A percentile compares a stretch with the other conserved stretches of the same genome.
phyloP scores from a whole-genome alignment of 2,329 filamentous ascomycete genomes.

The Clarireedia homoeocarpa region DNA sequence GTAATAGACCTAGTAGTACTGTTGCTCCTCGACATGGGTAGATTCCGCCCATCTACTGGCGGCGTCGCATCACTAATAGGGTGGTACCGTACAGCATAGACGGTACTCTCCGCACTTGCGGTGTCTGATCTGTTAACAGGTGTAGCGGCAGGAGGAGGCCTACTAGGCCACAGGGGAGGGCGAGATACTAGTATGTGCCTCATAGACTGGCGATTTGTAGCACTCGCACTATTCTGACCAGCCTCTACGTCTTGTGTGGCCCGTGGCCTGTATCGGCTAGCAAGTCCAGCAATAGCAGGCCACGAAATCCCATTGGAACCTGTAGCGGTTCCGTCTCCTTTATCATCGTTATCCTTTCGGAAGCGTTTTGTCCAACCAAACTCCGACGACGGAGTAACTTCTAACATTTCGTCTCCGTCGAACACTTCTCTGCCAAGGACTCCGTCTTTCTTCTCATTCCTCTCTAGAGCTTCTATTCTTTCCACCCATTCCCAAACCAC shows the following conservation, averaged over 20 bases:
- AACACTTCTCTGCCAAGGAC: conserved; percentile 61
- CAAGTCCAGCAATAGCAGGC: conserved; percentile 35
- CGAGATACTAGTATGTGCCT: conserved; percentile 15
- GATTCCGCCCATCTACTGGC: conserved; percentile 7
- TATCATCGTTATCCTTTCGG: conserved; percentile 12
- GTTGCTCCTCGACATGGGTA: conserved; percentile 15
- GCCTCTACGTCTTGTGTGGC: conserved; percentile 20
- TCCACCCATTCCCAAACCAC: conserved; percentile 79
- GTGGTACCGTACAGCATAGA: conserved; percentile 56
- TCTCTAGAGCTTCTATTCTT: conserved; percentile 54
- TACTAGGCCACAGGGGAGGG: conserved; percentile 40
- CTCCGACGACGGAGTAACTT: conserved; percentile 51
- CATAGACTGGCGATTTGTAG: conserved; percentile 5
- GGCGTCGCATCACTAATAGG: conserved; percentile 38
- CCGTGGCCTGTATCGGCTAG: conserved; percentile 23
- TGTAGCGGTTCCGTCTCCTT: conserved; percentile 15
- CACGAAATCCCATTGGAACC: conserved; percentile 30
- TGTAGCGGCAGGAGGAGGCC: conserved; percentile 47
- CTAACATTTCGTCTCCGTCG: conserved; percentile 67
- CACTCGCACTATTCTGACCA: background rate
- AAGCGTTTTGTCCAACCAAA: conserved; percentile 33
- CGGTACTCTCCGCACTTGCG: conserved; percentile 54
- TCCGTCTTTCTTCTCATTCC: conserved; percentile 35
- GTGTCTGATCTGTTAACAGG: conserved; percentile 56
- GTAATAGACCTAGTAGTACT: conserved; percentile 19